Evolutionary conservation across 2,329 filamentous ascomycete species (phyloP).

Genomic region (Trichoderma sp.): DNA sequence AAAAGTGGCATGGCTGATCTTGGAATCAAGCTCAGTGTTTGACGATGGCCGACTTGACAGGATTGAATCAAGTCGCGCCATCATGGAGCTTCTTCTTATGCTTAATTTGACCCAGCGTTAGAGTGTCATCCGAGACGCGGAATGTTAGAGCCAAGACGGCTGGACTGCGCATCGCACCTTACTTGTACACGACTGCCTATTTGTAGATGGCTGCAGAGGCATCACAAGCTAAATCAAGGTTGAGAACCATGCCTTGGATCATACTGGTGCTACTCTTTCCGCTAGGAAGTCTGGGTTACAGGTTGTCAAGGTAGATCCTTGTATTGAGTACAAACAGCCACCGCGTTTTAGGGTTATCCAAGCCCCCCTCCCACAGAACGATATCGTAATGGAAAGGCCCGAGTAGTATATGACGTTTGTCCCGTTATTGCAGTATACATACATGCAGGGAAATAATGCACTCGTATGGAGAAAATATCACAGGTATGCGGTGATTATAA

Average conservation of each 20-base stretch:
- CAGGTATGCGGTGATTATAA: background rate
- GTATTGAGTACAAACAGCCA: background rate
- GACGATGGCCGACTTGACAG: background rate
- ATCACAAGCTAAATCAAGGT: background rate
- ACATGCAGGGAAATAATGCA: background rate
- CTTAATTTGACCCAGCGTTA: background rate
- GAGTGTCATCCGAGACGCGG: background rate
- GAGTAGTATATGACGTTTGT: background rate
- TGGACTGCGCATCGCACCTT: background rate
- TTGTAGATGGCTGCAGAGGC: background rate
- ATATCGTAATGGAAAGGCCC: background rate
- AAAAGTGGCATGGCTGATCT: background rate
- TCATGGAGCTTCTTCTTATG: conserved; percentile 10
- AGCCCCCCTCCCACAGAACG: background rate
- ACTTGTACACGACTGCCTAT: background rate
- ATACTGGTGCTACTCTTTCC: background rate
- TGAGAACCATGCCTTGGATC: background rate
- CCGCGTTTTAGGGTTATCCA: background rate
- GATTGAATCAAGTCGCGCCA: background rate
- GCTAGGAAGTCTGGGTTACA: background rate
- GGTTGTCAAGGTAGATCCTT: background rate
- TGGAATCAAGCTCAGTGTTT: background rate
- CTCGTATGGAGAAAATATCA: background rate
- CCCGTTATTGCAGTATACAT: background rate
- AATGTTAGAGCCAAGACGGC: conserved; percentile 3